Evolutionary conservation across 768 basidiomycete species (phyloP).

Genomic region (Pleurotus sapidus): DNA sequence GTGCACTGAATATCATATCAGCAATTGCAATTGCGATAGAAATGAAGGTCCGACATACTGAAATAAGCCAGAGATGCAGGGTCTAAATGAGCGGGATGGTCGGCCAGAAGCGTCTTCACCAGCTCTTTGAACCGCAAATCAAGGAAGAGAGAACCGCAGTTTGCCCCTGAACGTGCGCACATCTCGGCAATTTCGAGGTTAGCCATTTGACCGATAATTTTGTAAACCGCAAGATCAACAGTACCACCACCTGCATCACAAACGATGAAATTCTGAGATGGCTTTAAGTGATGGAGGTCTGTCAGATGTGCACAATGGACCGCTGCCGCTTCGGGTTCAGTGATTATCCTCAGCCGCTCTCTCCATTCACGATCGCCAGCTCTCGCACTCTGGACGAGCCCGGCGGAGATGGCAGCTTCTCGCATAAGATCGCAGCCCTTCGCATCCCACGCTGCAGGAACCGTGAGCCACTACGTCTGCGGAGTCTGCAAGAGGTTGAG

Average conservation of each 20-base stretch:
- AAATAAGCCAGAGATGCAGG: constrained; percentile 81
- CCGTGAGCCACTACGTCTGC: constrained; percentile 86
- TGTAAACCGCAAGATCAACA: constrained; percentile 52
- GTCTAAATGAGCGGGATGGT: constrained; percentile 85
- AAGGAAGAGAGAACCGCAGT: constrained; percentile 84
- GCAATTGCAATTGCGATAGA: neutral
- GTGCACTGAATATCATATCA: constrained; percentile 46
- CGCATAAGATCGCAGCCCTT: constrained; percentile 85
- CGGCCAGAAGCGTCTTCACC: constrained; percentile 67
- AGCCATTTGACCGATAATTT: constrained; percentile 77
- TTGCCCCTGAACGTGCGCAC: constrained; percentile 83
- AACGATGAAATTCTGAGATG: constrained; percentile 87
- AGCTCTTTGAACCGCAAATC: constrained; percentile 85
- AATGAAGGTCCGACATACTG: constrained; percentile 35
- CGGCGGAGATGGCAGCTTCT: constrained; percentile 77
- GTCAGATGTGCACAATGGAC: constrained; percentile 85
- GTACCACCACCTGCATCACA: constrained; percentile 84
- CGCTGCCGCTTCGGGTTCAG: constrained; percentile 84
- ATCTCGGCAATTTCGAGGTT: constrained; percentile 92
- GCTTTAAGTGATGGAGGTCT: constrained; percentile 72
- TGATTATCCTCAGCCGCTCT: constrained; percentile 81
- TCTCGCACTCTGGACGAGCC: constrained; percentile 68
- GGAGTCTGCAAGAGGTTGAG: constrained; percentile 45
- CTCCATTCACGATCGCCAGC: constrained; percentile 76
- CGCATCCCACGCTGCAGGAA: constrained; percentile 91